These are phyloP conservation scores for Aspergillus indologenus DNA, from an alignment of 495 filamentous ascomycete species.

Conservation along the genomic window DNA sequence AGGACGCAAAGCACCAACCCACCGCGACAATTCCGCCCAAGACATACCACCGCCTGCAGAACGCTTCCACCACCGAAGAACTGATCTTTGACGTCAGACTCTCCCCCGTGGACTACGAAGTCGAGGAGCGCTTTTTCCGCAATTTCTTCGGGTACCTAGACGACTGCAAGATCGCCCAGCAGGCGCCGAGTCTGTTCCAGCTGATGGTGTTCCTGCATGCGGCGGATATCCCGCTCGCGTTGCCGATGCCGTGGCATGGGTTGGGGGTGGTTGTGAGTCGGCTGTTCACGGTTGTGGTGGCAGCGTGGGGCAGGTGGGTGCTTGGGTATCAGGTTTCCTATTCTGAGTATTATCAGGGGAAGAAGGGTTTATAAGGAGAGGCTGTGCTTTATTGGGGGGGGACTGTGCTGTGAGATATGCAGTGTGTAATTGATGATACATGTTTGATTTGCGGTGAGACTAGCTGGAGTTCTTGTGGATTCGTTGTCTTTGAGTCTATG, in stretches of 20 bases:
- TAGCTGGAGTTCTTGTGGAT: too few species aligned
- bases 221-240: not conserved
- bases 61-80: not conserved
- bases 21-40: not conserved
- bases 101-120: not conserved
- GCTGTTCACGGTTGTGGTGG: not conserved
- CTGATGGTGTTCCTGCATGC: slow-evolving; percentile 2
- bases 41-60: slow-evolving; percentile 1
- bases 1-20: not conserved
- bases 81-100: not conserved
- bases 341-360: not conserved
- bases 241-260: slow-evolving; percentile 3
- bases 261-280: not conserved
- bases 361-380: not conserved
- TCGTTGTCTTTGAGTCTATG: too few species aligned
- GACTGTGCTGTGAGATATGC: too few species aligned
- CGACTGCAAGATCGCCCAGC: not conserved
- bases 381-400: too few species aligned
- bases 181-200: not conserved
- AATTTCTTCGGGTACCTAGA: slow-evolving; percentile 4
- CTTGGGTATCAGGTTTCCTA: not conserved
- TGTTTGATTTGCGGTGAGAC: too few species aligned
- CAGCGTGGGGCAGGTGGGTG: not conserved
- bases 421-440: too few species aligned
- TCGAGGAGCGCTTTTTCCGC: not conserved